A percentile compares a stretch with the other conserved stretches of the same genome.
Evolutionary conservation across 176 grass and related monocot genomes (phyloP).

Genomic region (Aegilops longissima): DNA sequence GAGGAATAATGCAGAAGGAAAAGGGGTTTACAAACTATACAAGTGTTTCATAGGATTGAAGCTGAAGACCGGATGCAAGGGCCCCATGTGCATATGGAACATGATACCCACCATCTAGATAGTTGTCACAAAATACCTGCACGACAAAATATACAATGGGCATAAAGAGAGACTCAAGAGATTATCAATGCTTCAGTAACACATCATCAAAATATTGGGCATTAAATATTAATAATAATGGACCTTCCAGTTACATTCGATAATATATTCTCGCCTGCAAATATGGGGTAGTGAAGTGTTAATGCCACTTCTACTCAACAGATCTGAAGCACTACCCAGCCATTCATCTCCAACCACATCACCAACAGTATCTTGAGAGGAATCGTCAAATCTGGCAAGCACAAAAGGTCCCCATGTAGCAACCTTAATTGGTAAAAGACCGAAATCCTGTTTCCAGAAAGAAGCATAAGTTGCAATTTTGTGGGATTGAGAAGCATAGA

Average conservation of each 20-base stretch:
- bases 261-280: constrained; percentile 84
- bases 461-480: constrained; percentile 20
- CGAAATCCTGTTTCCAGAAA: constrained; percentile 60
- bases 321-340: constrained; percentile 75
- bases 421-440: constrained; percentile 68
- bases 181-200: background rate
- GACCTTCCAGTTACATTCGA: constrained; percentile 99
- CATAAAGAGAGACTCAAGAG: background rate
- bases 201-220: background rate
- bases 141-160: constrained; percentile 4
- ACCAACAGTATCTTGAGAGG: constrained; percentile 38
- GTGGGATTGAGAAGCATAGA: background rate
- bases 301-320: constrained; percentile 67
- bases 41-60: constrained; percentile 83
- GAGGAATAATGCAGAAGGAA: background rate
- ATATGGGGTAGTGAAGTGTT: constrained; percentile 69
- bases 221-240: constrained; percentile 22
- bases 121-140: constrained; percentile 96
- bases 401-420: constrained; percentile 94
- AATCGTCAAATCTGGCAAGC: constrained; percentile 53
- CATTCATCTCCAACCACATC: constrained; percentile 69
- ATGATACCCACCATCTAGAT: constrained; percentile 98
- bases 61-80: constrained; percentile 87
- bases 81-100: constrained; percentile 89
- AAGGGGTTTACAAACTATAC: constrained; percentile 46